Percentiles rank a stretch among this genome's conserved stretches.
Evolutionary conservation across 495 filamentous ascomycete species (phyloP).

Genomic region (Mytilinidion resinicola): DNA sequence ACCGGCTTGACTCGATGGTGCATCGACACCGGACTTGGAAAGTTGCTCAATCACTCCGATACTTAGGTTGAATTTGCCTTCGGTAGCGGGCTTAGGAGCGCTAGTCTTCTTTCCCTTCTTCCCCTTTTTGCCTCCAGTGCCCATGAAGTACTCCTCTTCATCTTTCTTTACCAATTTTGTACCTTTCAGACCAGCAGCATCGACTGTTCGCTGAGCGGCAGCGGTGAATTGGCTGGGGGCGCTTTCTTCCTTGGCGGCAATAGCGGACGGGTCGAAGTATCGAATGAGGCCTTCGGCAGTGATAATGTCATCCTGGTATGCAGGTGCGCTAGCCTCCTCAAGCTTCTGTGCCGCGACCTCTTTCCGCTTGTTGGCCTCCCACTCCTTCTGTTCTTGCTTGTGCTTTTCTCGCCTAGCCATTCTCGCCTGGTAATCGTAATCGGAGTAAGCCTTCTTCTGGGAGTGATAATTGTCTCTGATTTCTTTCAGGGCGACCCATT

Average conservation of each 20-base stretch:
- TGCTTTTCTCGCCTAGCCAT: slow-evolving; percentile 69
- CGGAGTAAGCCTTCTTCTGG: slow-evolving; percentile 65
- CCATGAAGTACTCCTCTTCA: slow-evolving; percentile 80
- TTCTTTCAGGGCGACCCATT: slow-evolving; percentile 69
- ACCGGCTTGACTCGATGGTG: slow-evolving; percentile 77
- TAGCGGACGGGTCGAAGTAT: slow-evolving; percentile 79
- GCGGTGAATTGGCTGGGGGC: slow-evolving; percentile 66
- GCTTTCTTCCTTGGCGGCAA: slow-evolving; percentile 56
- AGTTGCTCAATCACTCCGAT: slow-evolving; percentile 89
- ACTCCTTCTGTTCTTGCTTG: slow-evolving; percentile 69
- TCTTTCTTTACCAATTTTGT: slow-evolving; percentile 71
- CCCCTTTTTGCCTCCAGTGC: slow-evolving; percentile 77
- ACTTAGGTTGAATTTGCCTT: slow-evolving; percentile 75
- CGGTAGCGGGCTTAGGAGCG: slow-evolving; percentile 38
- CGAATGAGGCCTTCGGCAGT: slow-evolving; percentile 77
- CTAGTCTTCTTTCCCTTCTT: slow-evolving; percentile 80
- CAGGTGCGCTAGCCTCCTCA: slow-evolving; percentile 82
- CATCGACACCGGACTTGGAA: slow-evolving; percentile 70
- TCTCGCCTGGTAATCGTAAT: slow-evolving; percentile 74
- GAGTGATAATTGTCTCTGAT: slow-evolving; percentile 82
- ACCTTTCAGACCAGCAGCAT: slow-evolving; percentile 71
- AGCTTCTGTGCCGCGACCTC: slow-evolving; percentile 77
- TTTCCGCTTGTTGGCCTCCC: slow-evolving; percentile 66
- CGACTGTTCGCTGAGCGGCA: slow-evolving; percentile 71
- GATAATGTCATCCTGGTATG: slow-evolving; percentile 85